Percentiles rank a stretch among this genome's conserved stretches.
phyloP scores from a whole-genome alignment of 192 early-diverging fungal species.

The Mortierella alpina region DNA sequence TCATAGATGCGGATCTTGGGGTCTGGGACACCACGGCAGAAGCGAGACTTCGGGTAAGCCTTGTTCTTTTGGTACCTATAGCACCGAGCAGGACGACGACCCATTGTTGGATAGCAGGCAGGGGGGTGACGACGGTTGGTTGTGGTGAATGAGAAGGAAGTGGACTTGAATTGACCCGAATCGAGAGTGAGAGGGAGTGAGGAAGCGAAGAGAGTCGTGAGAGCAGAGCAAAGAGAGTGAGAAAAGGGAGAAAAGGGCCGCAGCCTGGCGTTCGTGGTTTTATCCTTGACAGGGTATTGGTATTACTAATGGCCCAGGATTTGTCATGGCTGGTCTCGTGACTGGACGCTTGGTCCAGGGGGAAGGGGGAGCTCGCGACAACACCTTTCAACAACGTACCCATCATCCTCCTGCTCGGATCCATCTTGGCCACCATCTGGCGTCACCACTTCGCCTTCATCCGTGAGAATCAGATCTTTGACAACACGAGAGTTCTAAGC shows the following conservation, averaged over 20 bases:
- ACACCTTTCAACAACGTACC: too few species aligned
- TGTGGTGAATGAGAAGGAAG: background rate
- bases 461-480: too few species aligned
- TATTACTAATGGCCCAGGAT: too few species aligned
- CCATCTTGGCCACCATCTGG: too few species aligned
- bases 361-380: background rate
- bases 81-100: conserved; percentile 99
- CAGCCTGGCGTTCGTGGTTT: too few species aligned
- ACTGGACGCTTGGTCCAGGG: background rate
- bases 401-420: too few species aligned
- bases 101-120: conserved; percentile 68
- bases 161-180: background rate
- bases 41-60: conserved; percentile 98
- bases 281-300: too few species aligned
- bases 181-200: background rate
- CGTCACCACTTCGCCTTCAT: too few species aligned
- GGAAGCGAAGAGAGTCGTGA: background rate
- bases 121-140: background rate
- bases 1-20: conserved; percentile 98
- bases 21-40: conserved; percentile 99
- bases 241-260: background rate
- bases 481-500: too few species aligned
- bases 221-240: background rate
- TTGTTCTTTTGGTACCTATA: conserved; percentile 99
- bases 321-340: background rate